Base-by-base conservation (phyloP, 1,284 basidiomycete species). In the Cystobasidium slooffiae region DNA sequence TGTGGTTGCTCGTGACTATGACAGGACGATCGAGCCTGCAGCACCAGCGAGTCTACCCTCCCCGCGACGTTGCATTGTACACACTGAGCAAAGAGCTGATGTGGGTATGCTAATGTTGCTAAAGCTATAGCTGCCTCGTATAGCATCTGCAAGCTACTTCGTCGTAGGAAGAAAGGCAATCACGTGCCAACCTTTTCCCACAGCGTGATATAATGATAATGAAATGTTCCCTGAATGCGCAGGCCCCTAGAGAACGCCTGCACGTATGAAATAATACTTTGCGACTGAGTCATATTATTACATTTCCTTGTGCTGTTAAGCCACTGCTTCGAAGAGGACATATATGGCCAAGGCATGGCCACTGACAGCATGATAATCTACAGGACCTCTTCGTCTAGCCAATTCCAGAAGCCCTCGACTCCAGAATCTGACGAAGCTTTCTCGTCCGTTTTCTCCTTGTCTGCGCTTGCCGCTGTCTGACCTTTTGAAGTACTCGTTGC, bases 401-500 rank as follows among this genome's bases (percentile, higher is more conserved):
- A 63, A 49, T 22, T 63, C 61, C 61, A 63, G 20, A 63, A 63
- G 20, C 44, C 44, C 14, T 47, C 9, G 9, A 51, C 47, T 16
- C 61, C 61, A 0, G 12, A 20, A 16, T 20, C n/a, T 22, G 8
- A 18, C 18, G 39, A 9, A 43, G 47, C 12, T 16, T 51, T 63
- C 69, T 76, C 37, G 75, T 66, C 18, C 39, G 18, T 4, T 37
- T 66, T 66, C 64, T 66, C 64, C 10, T n/a, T n/a, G 37, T 20
- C 37, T 52, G n/a, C 20, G 24, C 18, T 37, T 43, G 37, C 14
- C 24, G 7, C 18, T n/a, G 12, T 7, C 41, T 46, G 61, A 18
- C 16, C 51, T 66, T 76, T 75, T 3, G 69, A 76, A 22, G 77
- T 77, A 53, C 52, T 75, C 3, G 75, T 44, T n/a, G 73, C 70